Base-by-base conservation (phyloP, 2,329 filamentous ascomycete genomes). In the Talaromyces sp. region DNA sequence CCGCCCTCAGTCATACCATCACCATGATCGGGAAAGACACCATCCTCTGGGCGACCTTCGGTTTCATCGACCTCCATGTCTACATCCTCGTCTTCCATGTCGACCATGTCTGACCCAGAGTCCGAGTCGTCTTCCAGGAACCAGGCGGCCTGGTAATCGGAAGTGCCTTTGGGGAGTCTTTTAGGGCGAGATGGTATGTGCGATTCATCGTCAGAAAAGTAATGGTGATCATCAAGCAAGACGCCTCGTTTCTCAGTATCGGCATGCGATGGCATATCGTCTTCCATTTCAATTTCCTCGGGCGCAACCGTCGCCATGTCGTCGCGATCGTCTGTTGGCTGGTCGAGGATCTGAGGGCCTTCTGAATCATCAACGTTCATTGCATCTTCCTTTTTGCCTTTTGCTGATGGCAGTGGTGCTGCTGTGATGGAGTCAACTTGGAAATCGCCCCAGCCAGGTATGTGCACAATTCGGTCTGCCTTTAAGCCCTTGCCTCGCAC, bases 121-220 rank as follows among this genome's bases (percentile, higher is more conserved):
- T 90, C 91, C 0, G 91, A 95, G 25, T 92, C 83, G 63, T 93
- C 88, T 60, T 86, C 88, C 39, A 99, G 78, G 72, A 90, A 97
- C 95, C 95, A 99, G 10, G 93, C 93, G 25, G 93, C 85, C 77
- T 99, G 95, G 75, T 97, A 98, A 60, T 88, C 86, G 44, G 95
- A 98, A 2, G 95, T 99, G 65, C 95, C 95, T 75, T 88, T 91
- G 0, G 95, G 95, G 25, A 99, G 77, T 64, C 86, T 86, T 76
- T 88, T 95, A 7, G 91, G 90, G 33, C 79, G 77, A 39, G 82
- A 77, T 19, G 86, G 79, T 19, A 83, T 79, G 58, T 86, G 81
- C 4, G 75, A 78, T 58, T 95, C 89, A 54, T 95, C 92, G 51
- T 98, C 93, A 0, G 93, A 93, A 72, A 98, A 99, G 75, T 99